These are phyloP conservation scores for Candida vaughaniae DNA, from an alignment of 805 yeast genomes.

Conservation along the genomic window DNA sequence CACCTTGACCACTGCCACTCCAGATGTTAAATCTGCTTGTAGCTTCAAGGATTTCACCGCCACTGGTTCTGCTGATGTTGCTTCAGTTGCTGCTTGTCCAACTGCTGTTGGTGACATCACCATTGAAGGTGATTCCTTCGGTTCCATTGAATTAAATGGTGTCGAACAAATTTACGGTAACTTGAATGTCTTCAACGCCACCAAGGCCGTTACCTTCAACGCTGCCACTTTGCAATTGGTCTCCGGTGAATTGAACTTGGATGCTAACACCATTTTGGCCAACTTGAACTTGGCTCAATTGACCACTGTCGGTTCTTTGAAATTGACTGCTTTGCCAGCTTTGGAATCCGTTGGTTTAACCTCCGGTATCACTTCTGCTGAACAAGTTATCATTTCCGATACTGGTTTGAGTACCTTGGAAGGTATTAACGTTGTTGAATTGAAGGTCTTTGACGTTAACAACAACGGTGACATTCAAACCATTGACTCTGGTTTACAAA, in stretches of 20 bases:
- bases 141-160: slow-evolving; percentile 67
- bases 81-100: slow-evolving; percentile 66
- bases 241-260: slow-evolving; percentile 65
- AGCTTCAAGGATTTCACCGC: slow-evolving; percentile 66
- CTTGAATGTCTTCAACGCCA: slow-evolving; percentile 64
- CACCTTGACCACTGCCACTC: slow-evolving; percentile 50
- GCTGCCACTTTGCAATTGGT: slow-evolving; percentile 80
- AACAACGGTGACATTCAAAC: slow-evolving; percentile 80
- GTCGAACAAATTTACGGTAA: slow-evolving; percentile 78
- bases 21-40: slow-evolving; percentile 62
- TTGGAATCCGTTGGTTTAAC: slow-evolving; percentile 66
- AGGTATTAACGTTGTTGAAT: slow-evolving; percentile 55
- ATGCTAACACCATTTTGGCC: slow-evolving; percentile 62
- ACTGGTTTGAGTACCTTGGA: slow-evolving; percentile 66
- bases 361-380: slow-evolving; percentile 70
- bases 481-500: slow-evolving; percentile 67
- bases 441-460: slow-evolving; percentile 71
- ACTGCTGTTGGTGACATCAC: slow-evolving; percentile 78
- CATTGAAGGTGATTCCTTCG: slow-evolving; percentile 60
- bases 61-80: slow-evolving; percentile 77
- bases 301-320: slow-evolving; percentile 76
- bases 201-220: slow-evolving; percentile 58
- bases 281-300: slow-evolving; percentile 75
- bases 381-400: slow-evolving; percentile 68
- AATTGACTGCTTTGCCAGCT: slow-evolving; percentile 84